These are phyloP conservation scores for Salisapilia sapeloensis DNA, from an alignment of 352 stramenopile species.

Conservation along the genomic window DNA sequence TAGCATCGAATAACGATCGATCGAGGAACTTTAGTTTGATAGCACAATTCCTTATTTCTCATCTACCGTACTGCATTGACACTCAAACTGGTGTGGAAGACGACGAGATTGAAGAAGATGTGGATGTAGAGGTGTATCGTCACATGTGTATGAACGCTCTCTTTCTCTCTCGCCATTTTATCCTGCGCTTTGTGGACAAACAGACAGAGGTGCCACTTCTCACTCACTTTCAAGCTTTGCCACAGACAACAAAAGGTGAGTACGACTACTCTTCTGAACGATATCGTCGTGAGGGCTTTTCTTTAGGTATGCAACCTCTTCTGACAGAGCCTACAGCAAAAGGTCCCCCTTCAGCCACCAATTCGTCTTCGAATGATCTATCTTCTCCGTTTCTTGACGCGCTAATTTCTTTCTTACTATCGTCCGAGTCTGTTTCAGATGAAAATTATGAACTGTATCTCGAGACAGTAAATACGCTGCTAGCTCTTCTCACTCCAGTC, in stretches of 20 bases:
- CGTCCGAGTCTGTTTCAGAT: slow-evolving; percentile 1
- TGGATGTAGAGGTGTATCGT: slow-evolving; percentile 20
- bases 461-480: slow-evolving; percentile 54
- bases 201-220: slow-evolving; percentile 43
- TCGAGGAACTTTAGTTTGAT: slow-evolving; percentile 69
- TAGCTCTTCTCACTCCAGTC: slow-evolving; percentile 49
- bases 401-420: slow-evolving; percentile 2
- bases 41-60: slow-evolving; percentile 33
- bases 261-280: slow-evolving; percentile 6
- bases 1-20: slow-evolving; percentile 43
- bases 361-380: background rate
- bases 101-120: slow-evolving; percentile 13
- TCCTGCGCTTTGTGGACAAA: slow-evolving; percentile 54
- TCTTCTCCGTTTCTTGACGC: slow-evolving; percentile 1
- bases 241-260: slow-evolving; percentile 9
- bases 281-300: slow-evolving; percentile 4
- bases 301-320: background rate
- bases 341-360: too few species aligned
- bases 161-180: slow-evolving; percentile 55
- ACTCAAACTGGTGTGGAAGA: slow-evolving; percentile 1
- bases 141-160: slow-evolving; percentile 44
- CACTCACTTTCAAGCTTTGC: slow-evolving; percentile 25
- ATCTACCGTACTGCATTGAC: slow-evolving; percentile 11
- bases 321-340: too few species aligned
- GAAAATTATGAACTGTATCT: slow-evolving; percentile 57